Evolutionary conservation across 1,284 basidiomycete species (phyloP).

Genomic region (Tylopilus sp.): DNA sequence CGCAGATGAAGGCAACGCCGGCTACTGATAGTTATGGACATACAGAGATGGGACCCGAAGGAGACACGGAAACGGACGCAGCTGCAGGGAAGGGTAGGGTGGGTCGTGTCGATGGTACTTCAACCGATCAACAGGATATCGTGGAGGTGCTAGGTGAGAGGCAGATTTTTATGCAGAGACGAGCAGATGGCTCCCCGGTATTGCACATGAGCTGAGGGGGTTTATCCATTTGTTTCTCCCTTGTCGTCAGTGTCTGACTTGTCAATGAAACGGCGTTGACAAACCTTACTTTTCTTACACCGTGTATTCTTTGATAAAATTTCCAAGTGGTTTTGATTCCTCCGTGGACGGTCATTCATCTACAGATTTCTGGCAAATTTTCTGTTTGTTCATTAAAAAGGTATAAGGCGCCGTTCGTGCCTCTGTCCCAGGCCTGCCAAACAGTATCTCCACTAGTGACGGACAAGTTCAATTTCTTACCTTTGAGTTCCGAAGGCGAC

Average conservation of each 20-base stretch:
- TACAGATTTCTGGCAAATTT: too few species aligned
- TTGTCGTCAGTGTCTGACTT: too few species aligned
- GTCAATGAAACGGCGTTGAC: too few species aligned
- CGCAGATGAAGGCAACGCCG: slow-evolving; percentile 3
- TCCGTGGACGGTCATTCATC: too few species aligned
- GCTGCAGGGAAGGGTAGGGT: neutral
- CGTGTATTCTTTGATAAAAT: too few species aligned
- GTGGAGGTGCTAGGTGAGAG: slow-evolving; percentile 5
- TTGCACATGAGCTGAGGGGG: slow-evolving; percentile 20
- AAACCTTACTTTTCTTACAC: too few species aligned
- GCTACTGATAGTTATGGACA: neutral
- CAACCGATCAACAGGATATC: neutral
- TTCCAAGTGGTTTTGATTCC: too few species aligned
- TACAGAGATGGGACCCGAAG: neutral
- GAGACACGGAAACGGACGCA: neutral
- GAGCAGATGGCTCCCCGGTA: slow-evolving; percentile 18
- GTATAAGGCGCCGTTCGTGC: too few species aligned
- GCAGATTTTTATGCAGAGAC: slow-evolving; percentile 18
- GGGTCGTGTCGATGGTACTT: neutral
- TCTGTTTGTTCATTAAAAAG: too few species aligned
- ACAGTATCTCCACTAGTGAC: slow-evolving; percentile 36
- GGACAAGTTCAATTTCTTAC: slow-evolving; percentile 22
- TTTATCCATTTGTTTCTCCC: too few species aligned
- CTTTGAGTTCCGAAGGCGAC: slow-evolving; percentile 23
- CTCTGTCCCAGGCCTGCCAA: too few species aligned